phyloP scores from a whole-genome alignment of 805 yeast species.

The Saturnispora sekii region DNA sequence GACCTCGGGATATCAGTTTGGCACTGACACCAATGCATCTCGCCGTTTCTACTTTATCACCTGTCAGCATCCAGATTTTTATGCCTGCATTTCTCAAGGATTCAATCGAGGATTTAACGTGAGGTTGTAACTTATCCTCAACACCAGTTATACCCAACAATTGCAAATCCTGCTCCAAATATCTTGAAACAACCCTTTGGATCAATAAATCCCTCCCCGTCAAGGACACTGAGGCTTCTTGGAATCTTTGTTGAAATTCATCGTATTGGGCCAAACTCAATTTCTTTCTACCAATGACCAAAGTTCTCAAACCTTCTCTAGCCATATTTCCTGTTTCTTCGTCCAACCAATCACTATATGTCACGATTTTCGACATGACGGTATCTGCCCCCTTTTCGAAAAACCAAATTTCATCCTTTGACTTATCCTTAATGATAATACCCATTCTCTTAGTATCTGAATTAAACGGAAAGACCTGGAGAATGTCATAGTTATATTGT shows the following conservation, averaged over 20 bases:
- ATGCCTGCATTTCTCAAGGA: slow-evolving; percentile 91
- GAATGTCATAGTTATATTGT: slow-evolving; percentile 49
- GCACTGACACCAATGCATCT: slow-evolving; percentile 97
- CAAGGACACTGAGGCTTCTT: slow-evolving; percentile 72
- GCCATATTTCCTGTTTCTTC: slow-evolving; percentile 98
- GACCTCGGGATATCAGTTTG: slow-evolving; percentile 86
- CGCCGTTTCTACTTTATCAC: slow-evolving; percentile 98
- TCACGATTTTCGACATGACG: slow-evolving; percentile 79
- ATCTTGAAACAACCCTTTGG: slow-evolving; percentile 56
- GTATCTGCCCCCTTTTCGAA: slow-evolving; percentile 94
- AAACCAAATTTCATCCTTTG: slow-evolving; percentile 70
- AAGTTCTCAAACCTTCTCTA: slow-evolving; percentile 91
- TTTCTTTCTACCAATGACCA: slow-evolving; percentile 85
- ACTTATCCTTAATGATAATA: slow-evolving; percentile 56
- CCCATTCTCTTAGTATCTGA: slow-evolving; percentile 98
- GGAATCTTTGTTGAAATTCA: slow-evolving; percentile 54
- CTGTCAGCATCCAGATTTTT: slow-evolving; percentile 98
- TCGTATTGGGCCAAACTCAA: slow-evolving; percentile 45
- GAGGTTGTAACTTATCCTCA: slow-evolving; percentile 86
- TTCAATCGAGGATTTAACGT: slow-evolving; percentile 89
- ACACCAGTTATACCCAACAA: slow-evolving; percentile 92
- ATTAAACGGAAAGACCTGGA: slow-evolving; percentile 86
- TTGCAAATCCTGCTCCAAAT: slow-evolving; percentile 76
- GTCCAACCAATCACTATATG: slow-evolving; percentile 88
- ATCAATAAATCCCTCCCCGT: slow-evolving; percentile 64